These are phyloP conservation scores for Penicillium palitans DNA, from an alignment of 2,329 filamentous ascomycete species.

Conservation along the genomic window DNA sequence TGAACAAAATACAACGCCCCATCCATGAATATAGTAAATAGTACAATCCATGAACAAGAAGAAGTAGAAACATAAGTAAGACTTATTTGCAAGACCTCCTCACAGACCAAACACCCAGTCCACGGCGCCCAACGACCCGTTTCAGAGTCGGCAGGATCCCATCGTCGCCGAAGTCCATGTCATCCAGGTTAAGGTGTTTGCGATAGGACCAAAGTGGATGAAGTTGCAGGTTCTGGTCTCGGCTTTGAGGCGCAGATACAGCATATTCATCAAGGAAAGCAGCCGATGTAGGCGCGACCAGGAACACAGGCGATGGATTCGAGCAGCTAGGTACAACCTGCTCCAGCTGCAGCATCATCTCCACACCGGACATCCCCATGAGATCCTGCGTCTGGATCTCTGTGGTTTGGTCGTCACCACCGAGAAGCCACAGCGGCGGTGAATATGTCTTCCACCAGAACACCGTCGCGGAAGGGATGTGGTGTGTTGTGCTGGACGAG, in stretches of 20 bases:
- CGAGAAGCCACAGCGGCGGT: constrained; percentile 53
- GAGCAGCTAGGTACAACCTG: constrained; percentile 35
- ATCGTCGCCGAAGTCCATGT: constrained; percentile 53
- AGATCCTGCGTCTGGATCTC: constrained; percentile 48
- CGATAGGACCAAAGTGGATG: constrained; percentile 46
- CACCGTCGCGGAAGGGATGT: constrained; percentile 35
- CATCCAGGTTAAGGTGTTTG: constrained; percentile 53
- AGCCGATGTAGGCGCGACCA: constrained; percentile 50
- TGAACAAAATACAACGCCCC: background rate
- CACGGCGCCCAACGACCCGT: constrained; percentile 50
- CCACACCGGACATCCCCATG: constrained; percentile 49
- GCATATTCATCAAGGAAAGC: constrained; percentile 44
- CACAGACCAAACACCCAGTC: constrained; percentile 52
- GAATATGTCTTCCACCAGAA: constrained; percentile 59
- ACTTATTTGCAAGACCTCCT: constrained; percentile 32
- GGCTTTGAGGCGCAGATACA: background rate
- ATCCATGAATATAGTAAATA: background rate
- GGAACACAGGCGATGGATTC: constrained; percentile 35
- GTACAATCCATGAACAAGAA: background rate
- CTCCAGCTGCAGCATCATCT: constrained; percentile 44
- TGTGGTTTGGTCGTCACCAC: constrained; percentile 34
- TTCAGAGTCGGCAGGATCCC: constrained; percentile 48
- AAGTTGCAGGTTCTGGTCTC: constrained; percentile 32
- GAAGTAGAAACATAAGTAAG: background rate
- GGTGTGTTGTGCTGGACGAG: constrained; percentile 26